Percentiles rank a stretch among this genome's conserved stretches.
Conservation (phyloP, 2,329 filamentous ascomycete genomes). For the Ascochyta fabae region DNA sequence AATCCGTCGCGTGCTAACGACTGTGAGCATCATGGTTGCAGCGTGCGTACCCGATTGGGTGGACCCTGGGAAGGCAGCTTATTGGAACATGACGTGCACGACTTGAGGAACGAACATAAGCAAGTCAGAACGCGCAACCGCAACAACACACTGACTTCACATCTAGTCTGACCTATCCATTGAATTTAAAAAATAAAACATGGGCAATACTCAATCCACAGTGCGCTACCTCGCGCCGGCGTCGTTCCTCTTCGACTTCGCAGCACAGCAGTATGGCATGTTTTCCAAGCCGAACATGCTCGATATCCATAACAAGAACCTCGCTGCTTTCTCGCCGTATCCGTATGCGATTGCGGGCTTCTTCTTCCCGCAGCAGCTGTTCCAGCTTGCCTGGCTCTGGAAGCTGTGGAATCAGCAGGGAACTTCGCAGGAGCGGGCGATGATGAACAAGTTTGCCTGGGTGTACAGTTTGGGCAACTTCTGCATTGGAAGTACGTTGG, state of each 20-base stretch:
- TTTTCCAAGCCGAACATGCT: slow-evolving; percentile 65
- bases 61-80: slow-evolving; percentile 1
- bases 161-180: too few relatives aligned
- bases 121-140: background rate
- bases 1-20: background rate
- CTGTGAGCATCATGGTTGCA: background rate
- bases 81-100: slow-evolving; percentile 15
- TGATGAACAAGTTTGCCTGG: slow-evolving; percentile 62
- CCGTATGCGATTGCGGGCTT: slow-evolving; percentile 66
- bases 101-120: background rate
- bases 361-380: slow-evolving; percentile 67
- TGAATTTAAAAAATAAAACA: slow-evolving; percentile 26
- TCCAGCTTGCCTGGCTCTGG: slow-evolving; percentile 65
- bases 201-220: slow-evolving; percentile 62
- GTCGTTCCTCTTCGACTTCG: slow-evolving; percentile 64
- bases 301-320: slow-evolving; percentile 63
- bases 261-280: slow-evolving; percentile 66
- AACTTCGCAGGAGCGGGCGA: slow-evolving; percentile 53
- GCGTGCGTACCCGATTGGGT: background rate
- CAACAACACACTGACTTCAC: background rate
- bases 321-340: slow-evolving; percentile 65
- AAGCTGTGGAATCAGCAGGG: slow-evolving; percentile 59
- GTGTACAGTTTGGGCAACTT: slow-evolving; percentile 64
- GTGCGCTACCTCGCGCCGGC: slow-evolving; percentile 62
- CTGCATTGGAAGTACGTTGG: slow-evolving; percentile 62